Percentiles rank a stretch among this genome's conserved stretches.
phyloP scores from a whole-genome alignment of 306 rosid genomes.

The Sophora flavescens region DNA sequence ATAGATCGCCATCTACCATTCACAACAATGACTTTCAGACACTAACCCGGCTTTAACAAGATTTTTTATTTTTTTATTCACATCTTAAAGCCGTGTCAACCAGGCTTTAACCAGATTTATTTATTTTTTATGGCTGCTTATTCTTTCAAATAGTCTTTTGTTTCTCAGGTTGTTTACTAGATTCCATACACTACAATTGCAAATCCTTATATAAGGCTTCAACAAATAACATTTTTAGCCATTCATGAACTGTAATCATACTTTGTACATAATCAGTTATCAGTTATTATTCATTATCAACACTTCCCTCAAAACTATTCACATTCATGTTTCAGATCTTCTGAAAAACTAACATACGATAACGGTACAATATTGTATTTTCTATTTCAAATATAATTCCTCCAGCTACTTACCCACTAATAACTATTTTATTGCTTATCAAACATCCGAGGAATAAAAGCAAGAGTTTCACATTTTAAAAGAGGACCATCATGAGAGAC shows the following conservation, averaged over 20 bases:
- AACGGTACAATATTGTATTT: background rate
- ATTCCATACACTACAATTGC: conserved; percentile 4
- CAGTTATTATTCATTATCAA: conserved; percentile 1
- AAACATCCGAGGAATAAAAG: background rate
- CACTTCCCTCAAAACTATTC: conserved; percentile 20
- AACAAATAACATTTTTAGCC: conserved; percentile 12
- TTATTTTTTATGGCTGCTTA: conserved; percentile 20
- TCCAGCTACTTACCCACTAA: background rate
- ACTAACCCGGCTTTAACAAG: no score
- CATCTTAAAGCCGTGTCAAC: conserved; percentile 18
- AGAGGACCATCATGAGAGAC: background rate
- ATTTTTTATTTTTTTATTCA: background rate
- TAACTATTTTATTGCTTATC: background rate
- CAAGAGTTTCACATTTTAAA: conserved; percentile 15
- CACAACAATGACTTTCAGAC: no score
- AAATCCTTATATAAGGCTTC: background rate
- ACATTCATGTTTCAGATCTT: background rate
- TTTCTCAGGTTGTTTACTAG: conserved; percentile 2
- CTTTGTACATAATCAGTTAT: background rate
- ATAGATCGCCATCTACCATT: no score
- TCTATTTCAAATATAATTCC: conserved; percentile 22
- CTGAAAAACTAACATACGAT: no score
- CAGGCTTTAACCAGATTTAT: background rate
- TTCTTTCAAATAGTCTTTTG: conserved; percentile 3
- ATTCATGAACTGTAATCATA: background rate